phyloP scores from a whole-genome alignment of 257 asterid genomes.

The Rubia yunnanensis region DNA sequence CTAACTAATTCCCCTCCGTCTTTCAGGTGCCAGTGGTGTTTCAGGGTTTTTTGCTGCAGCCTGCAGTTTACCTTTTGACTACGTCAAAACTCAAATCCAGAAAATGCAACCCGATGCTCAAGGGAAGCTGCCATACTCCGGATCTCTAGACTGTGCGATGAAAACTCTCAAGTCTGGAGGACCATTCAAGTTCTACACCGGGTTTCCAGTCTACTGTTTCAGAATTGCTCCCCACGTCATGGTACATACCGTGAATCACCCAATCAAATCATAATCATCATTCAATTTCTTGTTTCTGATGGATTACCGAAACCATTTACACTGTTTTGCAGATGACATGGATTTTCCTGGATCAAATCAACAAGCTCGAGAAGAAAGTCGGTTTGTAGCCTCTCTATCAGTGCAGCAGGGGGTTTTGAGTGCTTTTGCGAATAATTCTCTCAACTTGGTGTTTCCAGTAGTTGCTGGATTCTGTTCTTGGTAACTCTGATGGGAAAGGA shows the following conservation, averaged over 20 bases:
- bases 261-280: background rate
- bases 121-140: constrained; percentile 79
- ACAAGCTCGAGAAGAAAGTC: constrained; percentile 44
- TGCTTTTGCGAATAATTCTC: constrained; percentile 25
- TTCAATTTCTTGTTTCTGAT: background rate
- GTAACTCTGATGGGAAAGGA: constrained; percentile 12
- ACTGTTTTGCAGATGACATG: constrained; percentile 72
- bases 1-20: background rate
- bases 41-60: constrained; percentile 93
- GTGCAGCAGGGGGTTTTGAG: background rate
- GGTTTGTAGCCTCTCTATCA: constrained; percentile 46
- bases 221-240: constrained; percentile 98
- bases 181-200: constrained; percentile 80
- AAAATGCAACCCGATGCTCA: constrained; percentile 90
- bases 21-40: constrained; percentile 74
- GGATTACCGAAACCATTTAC: background rate
- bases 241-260: constrained; percentile 46
- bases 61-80: constrained; percentile 91
- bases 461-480: constrained; percentile 15
- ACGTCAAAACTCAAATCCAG: constrained; percentile 91
- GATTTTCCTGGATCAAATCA: constrained; percentile 89
- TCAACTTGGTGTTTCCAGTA: constrained; percentile 14
- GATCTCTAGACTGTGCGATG: constrained; percentile 70
- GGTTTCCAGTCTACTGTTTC: constrained; percentile 90
- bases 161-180: constrained; percentile 80